Base-by-base conservation (phyloP, 2,329 filamentous ascomycete genomes). In the Sporothrix euskadiensis region DNA sequence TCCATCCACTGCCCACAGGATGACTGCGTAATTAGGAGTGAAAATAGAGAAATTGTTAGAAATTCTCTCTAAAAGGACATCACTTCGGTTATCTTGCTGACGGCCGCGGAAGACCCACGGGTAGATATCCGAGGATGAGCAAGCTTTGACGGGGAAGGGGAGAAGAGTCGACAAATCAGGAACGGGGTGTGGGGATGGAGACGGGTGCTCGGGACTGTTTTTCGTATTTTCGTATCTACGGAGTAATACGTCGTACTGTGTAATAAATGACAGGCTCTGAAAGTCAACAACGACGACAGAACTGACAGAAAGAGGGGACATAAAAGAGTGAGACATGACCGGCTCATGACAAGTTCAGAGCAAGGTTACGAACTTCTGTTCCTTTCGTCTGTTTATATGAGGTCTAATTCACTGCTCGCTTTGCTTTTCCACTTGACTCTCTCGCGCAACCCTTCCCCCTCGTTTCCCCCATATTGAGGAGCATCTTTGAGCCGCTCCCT, bases 71-170 rank as follows among this genome's bases (percentile, higher is more conserved):
- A 35, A 35, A 14, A 9, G 30, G 12, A 26, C 52, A 56, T 2
- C 1, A 4, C 16, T 30, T 41, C 32, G 16, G 59, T 63, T 41
- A 63, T 41, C 32, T 63, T 44, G 35, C 59, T 44, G 35, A 44
- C 59, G 35, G 35, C n/a, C 59, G 35, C 30, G 56, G 30, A 30
- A 59, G 12, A 35, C 30, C 9, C 30, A 30, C 59, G 39, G 59
- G 59, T 44, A 41, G n/a, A 44, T 63, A 63, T 41, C 59, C 59
- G 59, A 65, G 59, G 59, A 65, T 65, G 8, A 9, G 2, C 30
- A 35, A 19, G 19, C 14, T 19, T 59, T 5, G 6, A 44, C 59
- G 59, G 35, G n/a, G 6, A 44, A 41, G 59, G 35, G 59, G 19
- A 44, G 56, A 14, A 6, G 30, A 19, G 14, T 19, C 1, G 44